phyloP scores from a whole-genome alignment of 1,284 basidiomycete species.

The Vanrija pseudolonga region DNA sequence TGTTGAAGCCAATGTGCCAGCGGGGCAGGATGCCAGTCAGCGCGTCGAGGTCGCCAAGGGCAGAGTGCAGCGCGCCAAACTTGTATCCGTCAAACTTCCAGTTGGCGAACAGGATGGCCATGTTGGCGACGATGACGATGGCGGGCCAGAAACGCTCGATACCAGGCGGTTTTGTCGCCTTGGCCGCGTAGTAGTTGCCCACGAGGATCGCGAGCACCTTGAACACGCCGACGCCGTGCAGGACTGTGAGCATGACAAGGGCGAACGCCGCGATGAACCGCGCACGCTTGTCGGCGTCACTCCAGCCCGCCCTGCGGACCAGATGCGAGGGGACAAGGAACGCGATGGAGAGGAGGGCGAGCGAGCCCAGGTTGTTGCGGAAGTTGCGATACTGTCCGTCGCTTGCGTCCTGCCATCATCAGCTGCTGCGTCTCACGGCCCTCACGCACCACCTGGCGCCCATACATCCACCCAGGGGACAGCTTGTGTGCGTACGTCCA shows the following conservation, averaged over 20 bases:
- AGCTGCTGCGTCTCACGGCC: not conserved
- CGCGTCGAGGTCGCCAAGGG: conserved; percentile 60
- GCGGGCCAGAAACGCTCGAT: conserved; percentile 31
- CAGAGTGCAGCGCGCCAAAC: conserved; percentile 59
- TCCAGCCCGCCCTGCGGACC: not conserved
- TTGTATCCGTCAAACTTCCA: conserved; percentile 73
- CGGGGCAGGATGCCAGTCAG: conserved; percentile 66
- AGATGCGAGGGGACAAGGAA: conserved; percentile 47
- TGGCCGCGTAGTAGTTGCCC: conserved; percentile 68
- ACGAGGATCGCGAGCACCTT: conserved; percentile 73
- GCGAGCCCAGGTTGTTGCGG: conserved; percentile 64
- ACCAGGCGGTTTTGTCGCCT: conserved; percentile 40
- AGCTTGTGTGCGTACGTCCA: conserved; percentile 59
- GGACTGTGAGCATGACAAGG: conserved; percentile 63
- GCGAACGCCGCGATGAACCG: conserved; percentile 57
- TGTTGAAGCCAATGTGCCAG: conserved; percentile 95
- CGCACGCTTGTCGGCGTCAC: conserved; percentile 5
- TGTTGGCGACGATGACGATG: conserved; percentile 64
- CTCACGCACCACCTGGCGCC: conserved; percentile 48
- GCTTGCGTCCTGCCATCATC: conserved; percentile 62
- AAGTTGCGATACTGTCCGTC: conserved; percentile 81
- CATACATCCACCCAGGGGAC: conserved; percentile 56
- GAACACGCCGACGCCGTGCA: conserved; percentile 82
- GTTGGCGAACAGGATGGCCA: conserved; percentile 68
- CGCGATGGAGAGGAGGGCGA: conserved; percentile 55